Conservation (phyloP, 768 basidiomycete genomes). For the Melanogaster broomeanus region DNA sequence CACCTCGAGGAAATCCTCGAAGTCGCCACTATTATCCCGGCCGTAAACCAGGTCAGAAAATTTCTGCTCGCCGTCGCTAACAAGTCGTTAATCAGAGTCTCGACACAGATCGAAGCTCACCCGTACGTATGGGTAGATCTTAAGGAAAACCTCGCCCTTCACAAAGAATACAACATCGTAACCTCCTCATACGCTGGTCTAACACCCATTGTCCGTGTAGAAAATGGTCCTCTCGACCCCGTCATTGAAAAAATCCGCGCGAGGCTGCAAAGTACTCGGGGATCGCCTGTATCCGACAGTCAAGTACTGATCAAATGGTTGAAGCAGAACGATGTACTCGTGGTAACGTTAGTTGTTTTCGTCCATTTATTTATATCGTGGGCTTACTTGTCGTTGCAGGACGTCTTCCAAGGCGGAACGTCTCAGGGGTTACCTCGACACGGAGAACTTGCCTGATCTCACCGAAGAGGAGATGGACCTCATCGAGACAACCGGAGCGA, state of each 20-base stretch:
- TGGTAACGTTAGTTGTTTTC: constrained; percentile 28
- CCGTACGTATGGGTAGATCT: constrained; percentile 51
- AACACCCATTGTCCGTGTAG: constrained; percentile 36
- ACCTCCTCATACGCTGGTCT: constrained; percentile 43
- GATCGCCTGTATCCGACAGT: constrained; percentile 25
- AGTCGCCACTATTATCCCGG: constrained; percentile 45
- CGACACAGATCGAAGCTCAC: constrained; percentile 53
- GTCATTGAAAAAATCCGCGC: constrained; percentile 39
- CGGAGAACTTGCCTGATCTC: no score
- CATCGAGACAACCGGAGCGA: constrained; percentile 26
- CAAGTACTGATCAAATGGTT: constrained; percentile 34
- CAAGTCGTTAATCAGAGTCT: neutral
- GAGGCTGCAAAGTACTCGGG: constrained; percentile 27
- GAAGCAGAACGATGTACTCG: constrained; percentile 29
- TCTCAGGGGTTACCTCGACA: no score
- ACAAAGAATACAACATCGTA: constrained; percentile 38
- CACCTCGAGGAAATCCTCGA: constrained; percentile 46
- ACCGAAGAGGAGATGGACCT: constrained; percentile 22
- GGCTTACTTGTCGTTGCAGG: constrained; percentile 15
- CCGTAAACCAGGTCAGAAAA: constrained; percentile 51
- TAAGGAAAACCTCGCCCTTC: constrained; percentile 33
- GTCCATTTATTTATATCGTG: neutral
- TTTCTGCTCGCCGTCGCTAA: neutral
- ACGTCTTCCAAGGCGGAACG: constrained; percentile 35
- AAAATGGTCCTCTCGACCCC: constrained; percentile 41